Base-by-base conservation (phyloP, 2,329 filamentous ascomycete genomes). In the Ceratocystis variospora region DNA sequence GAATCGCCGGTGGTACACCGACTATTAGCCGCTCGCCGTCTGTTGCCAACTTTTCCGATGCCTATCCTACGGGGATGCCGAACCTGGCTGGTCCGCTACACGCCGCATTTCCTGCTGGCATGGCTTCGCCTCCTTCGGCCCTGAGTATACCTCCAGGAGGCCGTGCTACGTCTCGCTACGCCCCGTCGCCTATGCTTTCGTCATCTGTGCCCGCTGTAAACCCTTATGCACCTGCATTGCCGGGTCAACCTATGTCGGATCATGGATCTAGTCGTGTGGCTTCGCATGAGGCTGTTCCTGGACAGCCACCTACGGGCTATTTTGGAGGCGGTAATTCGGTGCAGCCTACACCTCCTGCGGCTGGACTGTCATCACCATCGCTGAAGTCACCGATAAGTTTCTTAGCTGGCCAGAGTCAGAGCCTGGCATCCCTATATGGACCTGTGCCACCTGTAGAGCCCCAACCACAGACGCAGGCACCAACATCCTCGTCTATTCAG, bases 1-100 rank as follows among this genome's bases (percentile, higher is more conserved):
- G 87, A 65, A 84, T 96, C 64, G 81, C 88, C 33, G 84, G 87
- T n/a, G 85, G 85, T 37, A 89, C 88, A 1, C 88, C 89, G 5
- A 87, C 83, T 1, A 82, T 91, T 68, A 91, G 88, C 72, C 83
- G 88, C 53, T 85, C 87, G 1, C 86, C 88, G 2, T 94, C 89
- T 3, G 81, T 74, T 74, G 83, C 82, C 3, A 85, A 82, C 71
- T 84, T 90, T 59, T 22, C 37, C n/a, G 92, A 96, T 70, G 76
- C 89, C 5, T 95, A 94, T 28, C 22, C 53, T 73, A 86, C 86
- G 4, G 84, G 61, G 48, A 62, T 82, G 17, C 63, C 53, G 28
- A 68, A 68, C 59, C 44, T 68, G 8, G 64, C 65, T n/a, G 67
- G 66, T 1, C 62, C 62, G 10, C 44, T 64, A 10, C 68, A 68